Base-by-base conservation (phyloP, 202 grass and related monocot genomes). In the Bolboschoenoplectus hybrid region DNA sequence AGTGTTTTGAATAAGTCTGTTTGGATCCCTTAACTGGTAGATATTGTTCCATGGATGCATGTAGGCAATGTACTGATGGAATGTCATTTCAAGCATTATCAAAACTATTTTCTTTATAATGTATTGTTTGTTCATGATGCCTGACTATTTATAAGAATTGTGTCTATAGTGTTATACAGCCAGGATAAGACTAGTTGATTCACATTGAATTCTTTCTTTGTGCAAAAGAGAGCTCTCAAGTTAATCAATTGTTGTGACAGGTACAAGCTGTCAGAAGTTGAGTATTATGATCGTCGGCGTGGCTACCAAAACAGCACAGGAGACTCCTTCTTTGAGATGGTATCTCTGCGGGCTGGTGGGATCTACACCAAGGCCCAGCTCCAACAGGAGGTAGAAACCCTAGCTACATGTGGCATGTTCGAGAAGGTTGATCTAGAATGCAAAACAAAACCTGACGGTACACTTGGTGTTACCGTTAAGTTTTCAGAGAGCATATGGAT, bases 271-370 rank as follows among this genome's bases (percentile, higher is more conserved):
- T 95, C 93, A 4, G 91, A 97, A 61, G 91, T 97, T 91, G 89
- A 93, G 61, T 95, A 95, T 88, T 95, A 91, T 7, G 95, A 97
- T 81, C 87, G 90, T 3, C 89, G 90, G 3, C 87, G 89, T 0
- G 67, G 58, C 1, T 85, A 84, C n/a, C 85, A 88, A 6, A 87
- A 86, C 11, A 74, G 89, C 14, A 90, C 95, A 17, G 95, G 93
- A 7, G 95, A 97, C 65, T 95, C 93, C 81, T 97, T 97, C 83
- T 97, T 95, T 63, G 95, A 97, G 87, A 97, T 97, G 95, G 91
- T 97, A 35, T 95, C 95, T 3, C 91, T 98, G 68, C 91, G 92
- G 43, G 91, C 91, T 6, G 91, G 90, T 9, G 95, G 95, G 14
- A 89, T 95, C 81, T 98, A 95, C 91, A 98, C 95, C 83, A 95